Percentiles rank a stretch among this genome's conserved stretches.
These are phyloP conservation scores for Psilocybe sp. DNA, from an alignment of 768 basidiomycete genomes.

Conservation along the genomic window DNA sequence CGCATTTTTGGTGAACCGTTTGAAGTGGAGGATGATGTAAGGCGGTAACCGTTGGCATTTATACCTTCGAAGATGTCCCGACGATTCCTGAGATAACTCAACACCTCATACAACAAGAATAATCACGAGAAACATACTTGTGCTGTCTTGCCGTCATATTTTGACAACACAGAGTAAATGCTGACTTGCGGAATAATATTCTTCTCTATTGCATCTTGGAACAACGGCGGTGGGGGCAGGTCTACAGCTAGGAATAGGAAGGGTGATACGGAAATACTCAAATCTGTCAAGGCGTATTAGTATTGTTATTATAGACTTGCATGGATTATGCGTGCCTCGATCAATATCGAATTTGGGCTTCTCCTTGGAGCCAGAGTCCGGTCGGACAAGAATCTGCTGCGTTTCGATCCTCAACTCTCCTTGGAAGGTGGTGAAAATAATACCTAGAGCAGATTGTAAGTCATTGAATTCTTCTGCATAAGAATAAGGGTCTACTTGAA, in stretches of 20 bases:
- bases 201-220: conserved; percentile 94
- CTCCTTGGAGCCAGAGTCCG: conserved; percentile 69
- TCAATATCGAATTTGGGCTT: conserved; percentile 93
- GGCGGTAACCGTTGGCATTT: conserved; percentile 88
- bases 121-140: conserved; percentile 49
- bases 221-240: conserved; percentile 94
- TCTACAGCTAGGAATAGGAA: conserved; percentile 96
- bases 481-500: conserved; percentile 62
- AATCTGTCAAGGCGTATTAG: conserved; percentile 50
- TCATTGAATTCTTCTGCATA: conserved; percentile 8
- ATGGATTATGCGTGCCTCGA: conserved; percentile 58
- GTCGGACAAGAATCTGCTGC: conserved; percentile 87
- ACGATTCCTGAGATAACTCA: conserved; percentile 64
- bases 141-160: conserved; percentile 90
- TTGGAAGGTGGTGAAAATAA: conserved; percentile 92
- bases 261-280: conserved; percentile 80
- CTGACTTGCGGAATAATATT: conserved; percentile 99
- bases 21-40: conserved; percentile 93
- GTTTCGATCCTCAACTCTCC: conserved; percentile 91
- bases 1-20: conserved; percentile 92
- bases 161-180: conserved; percentile 83
- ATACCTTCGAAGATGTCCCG: conserved; percentile 81
- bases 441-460: conserved; percentile 47
- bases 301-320: conserved; percentile 7
- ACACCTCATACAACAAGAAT: conserved; percentile 7